phyloP scores from a whole-genome alignment of 2,329 filamentous ascomycete species.

The Setomelanomma holmii region DNA sequence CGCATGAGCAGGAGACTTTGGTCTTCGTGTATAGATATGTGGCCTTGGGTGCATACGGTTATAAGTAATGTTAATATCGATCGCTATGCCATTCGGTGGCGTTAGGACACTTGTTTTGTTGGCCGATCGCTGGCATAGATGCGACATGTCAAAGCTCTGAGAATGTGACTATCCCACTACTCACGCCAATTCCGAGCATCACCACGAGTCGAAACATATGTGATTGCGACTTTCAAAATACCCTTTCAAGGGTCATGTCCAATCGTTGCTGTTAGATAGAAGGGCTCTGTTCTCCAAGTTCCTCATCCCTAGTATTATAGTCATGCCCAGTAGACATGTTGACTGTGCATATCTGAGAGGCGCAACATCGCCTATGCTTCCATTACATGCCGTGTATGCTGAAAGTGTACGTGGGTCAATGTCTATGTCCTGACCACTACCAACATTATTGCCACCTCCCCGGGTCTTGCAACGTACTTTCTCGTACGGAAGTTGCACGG shows the following conservation, averaged over 20 bases:
- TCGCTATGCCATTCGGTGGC: too few species aligned
- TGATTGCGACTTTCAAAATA: background rate
- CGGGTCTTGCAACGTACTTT: background rate
- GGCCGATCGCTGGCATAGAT: too few species aligned
- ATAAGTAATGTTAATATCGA: too few species aligned
- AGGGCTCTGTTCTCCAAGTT: background rate
- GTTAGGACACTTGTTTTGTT: too few species aligned
- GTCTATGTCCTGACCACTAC: background rate
- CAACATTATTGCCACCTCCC: background rate
- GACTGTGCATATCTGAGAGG: background rate
- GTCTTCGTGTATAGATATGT: too few species aligned
- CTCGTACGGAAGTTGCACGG: background rate
- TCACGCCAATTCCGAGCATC: too few species aligned
- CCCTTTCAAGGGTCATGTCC: background rate
- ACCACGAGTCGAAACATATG: background rate
- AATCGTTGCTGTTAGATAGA: background rate
- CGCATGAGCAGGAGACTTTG: too few species aligned
- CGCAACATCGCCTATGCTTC: background rate
- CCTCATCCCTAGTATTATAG: background rate
- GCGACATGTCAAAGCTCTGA: too few species aligned
- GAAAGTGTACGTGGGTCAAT: background rate
- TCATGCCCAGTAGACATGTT: background rate
- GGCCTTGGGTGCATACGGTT: too few species aligned
- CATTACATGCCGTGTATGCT: slow-evolving; percentile 3
- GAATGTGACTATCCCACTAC: too few species aligned